Evolutionary conservation across 306 rosid species (phyloP).

Genomic region (Oxytropis ochrocephala): DNA sequence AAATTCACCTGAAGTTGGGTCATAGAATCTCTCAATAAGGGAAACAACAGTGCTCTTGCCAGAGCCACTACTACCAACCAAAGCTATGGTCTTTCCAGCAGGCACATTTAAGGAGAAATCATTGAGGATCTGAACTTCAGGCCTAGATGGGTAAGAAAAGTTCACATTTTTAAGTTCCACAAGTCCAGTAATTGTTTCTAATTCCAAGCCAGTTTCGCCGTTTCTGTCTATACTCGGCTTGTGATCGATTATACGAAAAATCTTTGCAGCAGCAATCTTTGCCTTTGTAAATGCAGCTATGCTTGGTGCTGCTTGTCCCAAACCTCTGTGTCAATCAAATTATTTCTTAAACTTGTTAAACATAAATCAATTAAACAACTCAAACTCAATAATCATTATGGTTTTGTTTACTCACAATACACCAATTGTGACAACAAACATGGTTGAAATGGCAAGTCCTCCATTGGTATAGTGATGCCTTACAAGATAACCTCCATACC

Average conservation of each 20-base stretch:
- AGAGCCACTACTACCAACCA: conserved; percentile 98
- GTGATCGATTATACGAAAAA: conserved; percentile 81
- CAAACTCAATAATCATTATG: background rate
- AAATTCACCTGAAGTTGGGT: conserved; percentile 70
- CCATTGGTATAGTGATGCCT: conserved; percentile 90
- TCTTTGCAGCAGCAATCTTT: conserved; percentile 86
- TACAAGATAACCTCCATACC: conserved; percentile 96
- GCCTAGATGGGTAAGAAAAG: conserved; percentile 90
- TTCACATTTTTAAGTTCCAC: conserved; percentile 80
- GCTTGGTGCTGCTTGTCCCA: conserved; percentile 96
- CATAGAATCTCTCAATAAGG: conserved; percentile 93
- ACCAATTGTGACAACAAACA: conserved; percentile 97
- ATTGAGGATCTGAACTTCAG: conserved; percentile 66
- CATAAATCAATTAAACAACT: background rate
- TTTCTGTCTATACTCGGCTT: conserved; percentile 76
- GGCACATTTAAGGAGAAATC: conserved; percentile 73
- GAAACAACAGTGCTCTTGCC: conserved; percentile 98
- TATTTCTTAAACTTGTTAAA: background rate
- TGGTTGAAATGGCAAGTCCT: conserved; percentile 96
- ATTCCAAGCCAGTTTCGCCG: conserved; percentile 62
- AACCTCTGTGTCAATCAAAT: conserved; percentile 44
- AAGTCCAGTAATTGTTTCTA: conserved; percentile 70
- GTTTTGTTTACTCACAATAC: conserved; percentile 62
- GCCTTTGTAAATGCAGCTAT: conserved; percentile 94
- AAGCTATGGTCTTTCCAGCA: conserved; percentile 92